Base-by-base conservation (phyloP, 2,329 filamentous ascomycete genomes). In the Aspergillus piperis region DNA sequence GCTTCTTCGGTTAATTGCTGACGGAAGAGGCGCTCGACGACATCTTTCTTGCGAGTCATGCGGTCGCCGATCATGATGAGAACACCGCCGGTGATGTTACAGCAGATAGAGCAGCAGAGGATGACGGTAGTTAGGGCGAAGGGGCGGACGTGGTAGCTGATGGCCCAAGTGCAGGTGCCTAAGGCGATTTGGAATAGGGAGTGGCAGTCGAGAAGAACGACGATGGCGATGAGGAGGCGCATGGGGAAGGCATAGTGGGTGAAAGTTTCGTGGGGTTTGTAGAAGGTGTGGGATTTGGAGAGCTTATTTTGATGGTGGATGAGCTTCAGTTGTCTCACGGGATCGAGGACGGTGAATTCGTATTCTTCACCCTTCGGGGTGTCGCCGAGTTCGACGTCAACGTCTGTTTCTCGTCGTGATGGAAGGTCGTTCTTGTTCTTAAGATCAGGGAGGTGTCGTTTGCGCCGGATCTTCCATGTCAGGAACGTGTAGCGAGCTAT, bases 221-320 rank as follows among this genome's bases (percentile, higher is more conserved):
- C 88, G 60, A 94, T 88, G 59, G 90, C 87, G 39, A 95, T 83
- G 32, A 96, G 86, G 5, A 92, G 81, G 32, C 84, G 83, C 1
- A 93, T 80, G 0, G 91, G 90, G 63, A 96, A 96, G 0, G 91
- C 89, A 71, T 87, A 83, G 72, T 96, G 91, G 0, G 91, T 96
- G 36, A 86, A 82, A 0, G 91, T 96, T 75, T 96, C 91, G 74
- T 96, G 89, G 0, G 91, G 91, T 69, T 93, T 93, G 81, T 96
- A 96, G 75, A 94, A 96, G 5, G 90, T 92, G 73, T 96, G 91
- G 0, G 89, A 92, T 67, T 89, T 91, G 70, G 89, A 84, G 70
- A 95, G 90, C 70, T 93, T 94, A 66, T 82, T 83, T 70, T 93
- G 89, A 70, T 96, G 91, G 71, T 95, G 88, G 54, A 88, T 82